phyloP scores from a whole-genome alignment of 164 flowering plant species.

The Sedum album region DNA sequence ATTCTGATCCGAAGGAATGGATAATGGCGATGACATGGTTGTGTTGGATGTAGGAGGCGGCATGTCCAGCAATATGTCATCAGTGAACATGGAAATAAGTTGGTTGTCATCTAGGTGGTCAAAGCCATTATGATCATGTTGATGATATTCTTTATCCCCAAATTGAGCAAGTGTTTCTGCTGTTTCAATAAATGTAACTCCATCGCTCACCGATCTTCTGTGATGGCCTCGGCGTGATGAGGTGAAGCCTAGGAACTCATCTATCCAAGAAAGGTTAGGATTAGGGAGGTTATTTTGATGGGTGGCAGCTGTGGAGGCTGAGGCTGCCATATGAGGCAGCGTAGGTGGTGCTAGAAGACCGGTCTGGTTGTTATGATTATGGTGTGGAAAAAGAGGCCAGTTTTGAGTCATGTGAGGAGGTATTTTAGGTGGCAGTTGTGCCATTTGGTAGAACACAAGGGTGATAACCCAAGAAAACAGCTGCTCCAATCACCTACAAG shows the following conservation, averaged over 20 bases:
- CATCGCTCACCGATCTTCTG: slow-evolving; percentile 56
- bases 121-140: slow-evolving; percentile 19
- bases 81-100: slow-evolving; percentile 63
- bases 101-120: slow-evolving; percentile 63
- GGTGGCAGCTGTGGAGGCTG: slow-evolving; percentile 1
- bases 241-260: slow-evolving; percentile 84
- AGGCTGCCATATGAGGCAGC: slow-evolving; percentile 7
- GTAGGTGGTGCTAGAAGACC: not conserved
- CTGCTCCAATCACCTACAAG: not conserved
- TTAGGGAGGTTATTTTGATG: not conserved
- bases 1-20: slow-evolving; percentile 59
- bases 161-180: slow-evolving; percentile 17
- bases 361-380: slow-evolving; percentile 17
- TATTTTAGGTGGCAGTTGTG: slow-evolving; percentile 44
- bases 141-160: slow-evolving; percentile 18
- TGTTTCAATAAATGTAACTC: slow-evolving; percentile 49
- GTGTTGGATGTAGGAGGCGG: slow-evolving; percentile 20
- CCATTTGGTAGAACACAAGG: slow-evolving; percentile 21
- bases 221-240: slow-evolving; percentile 40
- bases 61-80: slow-evolving; percentile 22
- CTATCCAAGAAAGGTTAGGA: slow-evolving; percentile 47
- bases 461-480: slow-evolving; percentile 8
- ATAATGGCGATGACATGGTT: slow-evolving; percentile 29
- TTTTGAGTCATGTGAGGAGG: slow-evolving; percentile 36
- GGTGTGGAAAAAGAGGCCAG: slow-evolving; percentile 34